phyloP scores from a whole-genome alignment of 1,284 basidiomycete genomes.

The Ustilago crameri region DNA sequence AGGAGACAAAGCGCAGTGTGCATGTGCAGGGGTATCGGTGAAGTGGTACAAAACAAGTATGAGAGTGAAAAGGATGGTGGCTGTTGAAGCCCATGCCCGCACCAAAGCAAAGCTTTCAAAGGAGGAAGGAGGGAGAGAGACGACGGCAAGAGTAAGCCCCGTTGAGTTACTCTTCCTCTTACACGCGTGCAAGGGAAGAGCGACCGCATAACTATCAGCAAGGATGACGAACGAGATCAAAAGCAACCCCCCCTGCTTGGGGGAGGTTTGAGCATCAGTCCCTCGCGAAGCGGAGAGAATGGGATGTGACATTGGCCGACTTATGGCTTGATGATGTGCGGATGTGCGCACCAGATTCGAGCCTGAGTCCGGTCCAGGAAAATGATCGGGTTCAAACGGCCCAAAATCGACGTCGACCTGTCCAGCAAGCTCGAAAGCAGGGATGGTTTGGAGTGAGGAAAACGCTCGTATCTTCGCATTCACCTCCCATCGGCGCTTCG shows the following conservation, averaged over 20 bases:
- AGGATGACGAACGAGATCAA: slow-evolving; percentile 49
- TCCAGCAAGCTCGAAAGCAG: neutral
- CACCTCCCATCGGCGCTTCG: slow-evolving; percentile 12
- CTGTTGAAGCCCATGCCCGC: slow-evolving; percentile 37
- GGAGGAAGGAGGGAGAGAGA: slow-evolving; percentile 31
- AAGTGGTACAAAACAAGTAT: neutral
- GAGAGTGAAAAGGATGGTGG: slow-evolving; percentile 13
- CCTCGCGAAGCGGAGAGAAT: neutral
- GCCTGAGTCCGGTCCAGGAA: slow-evolving; percentile 13
- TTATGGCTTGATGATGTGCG: neutral
- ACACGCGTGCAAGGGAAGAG: neutral
- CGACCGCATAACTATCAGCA: slow-evolving; percentile 59
- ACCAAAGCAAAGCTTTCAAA: neutral
- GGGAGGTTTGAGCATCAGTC: too few species aligned
- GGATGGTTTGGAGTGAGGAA: slow-evolving; percentile 19
- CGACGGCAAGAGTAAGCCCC: slow-evolving; percentile 57
- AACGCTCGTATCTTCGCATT: slow-evolving; percentile 35
- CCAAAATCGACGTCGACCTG: neutral
- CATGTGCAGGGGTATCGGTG: neutral
- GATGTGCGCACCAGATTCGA: neutral
- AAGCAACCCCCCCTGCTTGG: too few species aligned
- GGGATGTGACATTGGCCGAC: slow-evolving; percentile 16
- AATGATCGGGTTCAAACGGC: neutral
- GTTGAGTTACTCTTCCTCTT: slow-evolving; percentile 46
- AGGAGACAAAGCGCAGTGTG: too few species aligned